Conservation (phyloP, 2,329 filamentous ascomycete species). For the Beauveria medogensis region DNA sequence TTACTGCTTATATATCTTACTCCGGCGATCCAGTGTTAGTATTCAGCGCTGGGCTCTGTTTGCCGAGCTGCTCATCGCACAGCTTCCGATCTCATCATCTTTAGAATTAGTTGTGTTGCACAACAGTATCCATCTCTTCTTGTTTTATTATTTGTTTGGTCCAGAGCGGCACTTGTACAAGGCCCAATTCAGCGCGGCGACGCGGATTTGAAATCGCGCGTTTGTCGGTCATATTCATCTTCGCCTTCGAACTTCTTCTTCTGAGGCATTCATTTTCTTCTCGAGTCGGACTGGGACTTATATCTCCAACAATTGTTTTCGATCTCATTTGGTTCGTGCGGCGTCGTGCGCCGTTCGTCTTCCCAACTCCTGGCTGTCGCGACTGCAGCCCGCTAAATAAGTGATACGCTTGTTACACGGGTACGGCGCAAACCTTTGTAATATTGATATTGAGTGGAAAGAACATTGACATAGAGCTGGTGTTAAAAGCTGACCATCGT, state of each 20-base stretch:
- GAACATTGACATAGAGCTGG: neutral
- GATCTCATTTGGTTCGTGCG: neutral
- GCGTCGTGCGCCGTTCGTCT: neutral
- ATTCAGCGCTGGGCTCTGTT: neutral
- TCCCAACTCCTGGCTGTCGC: neutral
- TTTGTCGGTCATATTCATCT: neutral
- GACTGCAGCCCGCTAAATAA: neutral
- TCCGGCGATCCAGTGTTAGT: neutral
- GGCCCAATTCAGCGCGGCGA: neutral
- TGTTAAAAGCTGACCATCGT: neutral
- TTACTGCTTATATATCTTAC: constrained; percentile 1
- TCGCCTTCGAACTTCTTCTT: neutral
- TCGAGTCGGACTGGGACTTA: neutral
- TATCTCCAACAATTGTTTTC: neutral
- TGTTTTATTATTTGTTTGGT: neutral
- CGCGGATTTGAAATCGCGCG: neutral
- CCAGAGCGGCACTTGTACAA: neutral
- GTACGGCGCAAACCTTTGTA: neutral
- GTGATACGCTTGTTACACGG: constrained; percentile 5
- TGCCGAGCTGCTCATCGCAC: neutral
- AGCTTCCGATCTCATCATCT: neutral
- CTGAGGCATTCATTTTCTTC: neutral
- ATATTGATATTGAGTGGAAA: neutral
- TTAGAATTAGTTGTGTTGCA: neutral
- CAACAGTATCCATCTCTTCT: neutral